Evolutionary conservation across 2,329 filamentous ascomycete genomes (phyloP).

Genomic region (Aureobasidium zeae): DNA sequence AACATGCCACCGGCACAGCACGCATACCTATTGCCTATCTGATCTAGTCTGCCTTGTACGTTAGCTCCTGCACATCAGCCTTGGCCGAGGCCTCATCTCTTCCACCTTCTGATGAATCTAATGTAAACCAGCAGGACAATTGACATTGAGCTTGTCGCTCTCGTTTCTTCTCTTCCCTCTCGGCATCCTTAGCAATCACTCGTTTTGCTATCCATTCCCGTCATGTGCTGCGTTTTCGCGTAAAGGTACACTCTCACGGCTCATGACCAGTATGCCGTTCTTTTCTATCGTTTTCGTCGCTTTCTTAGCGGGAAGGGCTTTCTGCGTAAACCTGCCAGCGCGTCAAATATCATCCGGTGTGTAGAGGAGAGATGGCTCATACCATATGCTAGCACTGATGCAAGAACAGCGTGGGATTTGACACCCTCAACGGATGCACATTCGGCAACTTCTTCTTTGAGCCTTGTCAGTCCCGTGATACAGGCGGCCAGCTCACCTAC

Average conservation of each 20-base stretch:
- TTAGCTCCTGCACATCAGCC: constrained; percentile 8
- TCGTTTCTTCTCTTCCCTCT: not conserved
- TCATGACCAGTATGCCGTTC: constrained; percentile 7
- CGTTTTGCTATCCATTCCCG: not conserved
- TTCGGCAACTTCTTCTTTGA: not conserved
- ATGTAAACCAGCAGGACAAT: constrained; percentile 2
- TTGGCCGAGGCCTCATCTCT: constrained; percentile 11
- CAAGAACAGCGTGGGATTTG: not conserved
- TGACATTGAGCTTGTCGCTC: constrained; percentile 6
- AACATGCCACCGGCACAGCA: constrained; percentile 3
- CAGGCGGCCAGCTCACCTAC: not conserved
- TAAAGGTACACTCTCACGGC: not conserved
- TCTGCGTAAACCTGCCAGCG: not conserved
- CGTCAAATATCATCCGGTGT: not conserved
- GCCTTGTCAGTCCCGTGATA: not conserved
- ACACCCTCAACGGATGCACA: not conserved
- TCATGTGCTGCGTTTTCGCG: not conserved
- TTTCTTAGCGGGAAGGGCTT: not conserved
- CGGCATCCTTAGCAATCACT: constrained; percentile 1
- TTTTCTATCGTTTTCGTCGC: constrained; percentile 3
- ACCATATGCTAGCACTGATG: not conserved
- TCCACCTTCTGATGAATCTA: not conserved
- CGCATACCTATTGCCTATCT: constrained; percentile 2
- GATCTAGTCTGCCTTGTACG: constrained; percentile 9
- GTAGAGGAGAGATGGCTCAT: not conserved